Base-by-base conservation (phyloP, 345 rosid species). In the Murraya koenigii region DNA sequence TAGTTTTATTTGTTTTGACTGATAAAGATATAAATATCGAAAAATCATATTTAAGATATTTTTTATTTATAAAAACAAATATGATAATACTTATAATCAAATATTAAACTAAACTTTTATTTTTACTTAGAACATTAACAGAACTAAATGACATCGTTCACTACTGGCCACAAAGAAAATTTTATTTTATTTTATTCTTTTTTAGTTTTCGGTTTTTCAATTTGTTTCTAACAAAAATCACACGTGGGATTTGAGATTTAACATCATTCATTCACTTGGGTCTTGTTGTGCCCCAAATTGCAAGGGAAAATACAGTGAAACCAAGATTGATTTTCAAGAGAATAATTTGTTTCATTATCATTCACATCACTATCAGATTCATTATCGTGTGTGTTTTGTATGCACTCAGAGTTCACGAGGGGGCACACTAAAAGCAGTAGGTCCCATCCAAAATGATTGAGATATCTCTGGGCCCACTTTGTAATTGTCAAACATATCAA, bases 321-420 rank as follows among this genome's bases (percentile, higher is more conserved):
- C 8, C 6, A 15, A 69, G 13, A 69, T 17, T 69, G 55, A n/a
- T 17, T 13, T 19, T 7, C 22, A 25, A 2, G 6, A n/a, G 62
- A 64, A 75, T 63, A n/a, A 75, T 65, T 49, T 32, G 61, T 30
- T 65, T 75, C 63, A 64, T 33, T 65, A 65, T 75, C 78, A 7
- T 20, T 30, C 25, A 28, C 28, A 19, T 74, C 61, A 63, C 54
- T 17, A 32, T 66, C 11, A 73, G 56, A 69, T 75, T 60, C n/a
- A 63, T 7, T 63, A 4, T 65, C 35, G 3, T 19, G 36, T 7
- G 10, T 22, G 7, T 20, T 32, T 3, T 58, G 32, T 76, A 58
- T 78, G 64, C 69, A 73, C 79, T 39, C 61, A 80, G 72, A 58
- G 87, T 82, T 86, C 89, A 86, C 87, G 83, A 77, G 89, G 75